A percentile compares a stretch with the other conserved stretches of the same genome.
phyloP scores from a whole-genome alignment of 2,329 filamentous ascomycete genomes.

The Venturia carpophila region DNA sequence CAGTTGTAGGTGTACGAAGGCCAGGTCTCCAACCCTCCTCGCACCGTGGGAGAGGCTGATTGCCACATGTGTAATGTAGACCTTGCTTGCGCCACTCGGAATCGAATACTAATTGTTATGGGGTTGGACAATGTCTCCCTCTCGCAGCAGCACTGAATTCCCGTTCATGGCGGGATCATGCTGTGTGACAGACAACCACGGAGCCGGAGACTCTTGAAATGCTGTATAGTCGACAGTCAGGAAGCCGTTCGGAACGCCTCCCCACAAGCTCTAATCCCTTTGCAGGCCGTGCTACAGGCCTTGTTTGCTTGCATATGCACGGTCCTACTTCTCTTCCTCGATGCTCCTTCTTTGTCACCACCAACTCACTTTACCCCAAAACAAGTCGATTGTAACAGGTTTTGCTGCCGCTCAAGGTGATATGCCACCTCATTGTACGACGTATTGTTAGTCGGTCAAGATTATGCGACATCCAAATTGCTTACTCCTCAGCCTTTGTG shows the following conservation, averaged over 20 bases:
- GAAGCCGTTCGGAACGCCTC: neutral
- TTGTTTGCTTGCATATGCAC: neutral
- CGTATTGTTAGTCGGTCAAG: neutral
- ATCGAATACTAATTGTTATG: neutral
- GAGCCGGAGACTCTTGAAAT: neutral
- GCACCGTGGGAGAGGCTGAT: neutral
- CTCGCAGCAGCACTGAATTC: too few relatives aligned
- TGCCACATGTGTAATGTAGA: conserved; percentile 3
- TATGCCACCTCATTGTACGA: neutral
- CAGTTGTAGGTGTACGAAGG: conserved; percentile 4
- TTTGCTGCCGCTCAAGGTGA: neutral
- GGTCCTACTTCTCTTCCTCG: neutral
- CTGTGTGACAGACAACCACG: neutral
- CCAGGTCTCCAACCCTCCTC: neutral
- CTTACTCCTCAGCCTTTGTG: neutral
- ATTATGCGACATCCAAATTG: neutral
- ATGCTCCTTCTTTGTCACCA: neutral
- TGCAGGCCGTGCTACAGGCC: neutral
- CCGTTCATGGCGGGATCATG: neutral
- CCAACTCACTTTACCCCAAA: neutral
- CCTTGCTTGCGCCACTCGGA: neutral
- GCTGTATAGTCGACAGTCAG: neutral
- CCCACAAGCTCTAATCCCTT: neutral
- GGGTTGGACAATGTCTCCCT: neutral
- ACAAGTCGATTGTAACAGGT: neutral